phyloP scores from a whole-genome alignment of 768 basidiomycete genomes.

The Symmetrospora coprosmae region DNA sequence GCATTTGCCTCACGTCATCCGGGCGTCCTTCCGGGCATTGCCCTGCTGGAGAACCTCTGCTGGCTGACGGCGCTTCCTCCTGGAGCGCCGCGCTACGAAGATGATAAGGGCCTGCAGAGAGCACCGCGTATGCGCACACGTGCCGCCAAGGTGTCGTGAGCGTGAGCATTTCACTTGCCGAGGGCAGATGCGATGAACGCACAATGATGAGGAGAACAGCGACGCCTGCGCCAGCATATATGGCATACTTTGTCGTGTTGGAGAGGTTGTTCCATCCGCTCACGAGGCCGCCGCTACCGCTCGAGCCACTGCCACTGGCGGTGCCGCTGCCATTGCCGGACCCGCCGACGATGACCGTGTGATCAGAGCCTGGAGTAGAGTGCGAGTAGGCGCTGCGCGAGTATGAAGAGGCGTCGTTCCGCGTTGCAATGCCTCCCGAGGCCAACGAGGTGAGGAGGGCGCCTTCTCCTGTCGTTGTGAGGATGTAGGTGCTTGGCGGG shows the following conservation, averaged over 20 bases:
- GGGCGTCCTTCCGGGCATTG: background rate
- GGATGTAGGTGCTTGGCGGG: no score
- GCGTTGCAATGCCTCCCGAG: no score
- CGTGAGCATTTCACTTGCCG: no score
- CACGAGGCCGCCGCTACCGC: background rate
- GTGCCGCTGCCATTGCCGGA: background rate
- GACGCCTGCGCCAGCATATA: slow-evolving; percentile 4
- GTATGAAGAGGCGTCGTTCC: no score
- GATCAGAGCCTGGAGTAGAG: background rate
- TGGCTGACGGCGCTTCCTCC: background rate
- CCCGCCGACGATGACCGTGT: background rate
- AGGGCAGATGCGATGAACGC: no score
- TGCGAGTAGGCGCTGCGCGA: background rate
- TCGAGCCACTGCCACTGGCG: background rate
- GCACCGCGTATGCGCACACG: background rate
- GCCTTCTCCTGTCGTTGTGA: no score
- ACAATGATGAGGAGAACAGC: slow-evolving; percentile 4
- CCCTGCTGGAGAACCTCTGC: no score
- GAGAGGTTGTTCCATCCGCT: background rate
- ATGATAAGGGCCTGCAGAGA: background rate
- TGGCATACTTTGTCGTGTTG: slow-evolving; percentile 11
- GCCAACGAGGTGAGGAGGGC: no score
- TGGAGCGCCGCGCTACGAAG: background rate
- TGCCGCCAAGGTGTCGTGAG: background rate
- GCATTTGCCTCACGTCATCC: slow-evolving; percentile 20